Conservation (phyloP, 2,329 filamentous ascomycete genomes). For the Arthrinium phaeospermum region DNA sequence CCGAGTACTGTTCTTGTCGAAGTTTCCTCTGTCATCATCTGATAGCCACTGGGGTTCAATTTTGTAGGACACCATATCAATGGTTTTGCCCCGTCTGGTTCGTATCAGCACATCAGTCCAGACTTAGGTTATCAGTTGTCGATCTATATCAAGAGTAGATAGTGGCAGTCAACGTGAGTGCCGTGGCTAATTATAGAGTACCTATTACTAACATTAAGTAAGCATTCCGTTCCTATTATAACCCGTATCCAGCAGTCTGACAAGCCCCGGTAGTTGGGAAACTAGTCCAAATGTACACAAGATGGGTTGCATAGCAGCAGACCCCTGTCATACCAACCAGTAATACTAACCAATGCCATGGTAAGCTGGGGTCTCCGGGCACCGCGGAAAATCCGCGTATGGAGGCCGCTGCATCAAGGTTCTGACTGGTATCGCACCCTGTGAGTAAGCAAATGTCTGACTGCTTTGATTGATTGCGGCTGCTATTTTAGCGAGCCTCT, state of each 20-base stretch:
- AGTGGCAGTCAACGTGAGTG: neutral
- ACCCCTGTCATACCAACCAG: neutral
- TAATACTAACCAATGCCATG: neutral
- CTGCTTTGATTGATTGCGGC: neutral
- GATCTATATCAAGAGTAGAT: neutral
- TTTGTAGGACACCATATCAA: too few relatives aligned
- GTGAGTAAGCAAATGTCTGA: neutral
- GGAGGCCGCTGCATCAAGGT: neutral
- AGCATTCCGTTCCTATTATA: neutral
- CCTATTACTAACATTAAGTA: neutral
- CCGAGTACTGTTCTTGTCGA: too few relatives aligned
- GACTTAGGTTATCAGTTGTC: neutral
- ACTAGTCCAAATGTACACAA: neutral
- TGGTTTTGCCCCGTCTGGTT: neutral
- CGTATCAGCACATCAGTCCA: neutral
- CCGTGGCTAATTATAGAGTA: neutral
- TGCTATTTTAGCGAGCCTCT: neutral
- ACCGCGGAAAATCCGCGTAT: neutral
- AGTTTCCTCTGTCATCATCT: too few relatives aligned
- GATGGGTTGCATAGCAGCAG: too few relatives aligned
- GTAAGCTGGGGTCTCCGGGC: neutral
- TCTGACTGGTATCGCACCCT: neutral
- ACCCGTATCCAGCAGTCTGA: neutral
- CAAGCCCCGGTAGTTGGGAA: too few relatives aligned
- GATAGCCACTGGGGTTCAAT: too few relatives aligned